phyloP scores from a whole-genome alignment of 805 yeast genomes.

The Lachancea quebecensis region DNA sequence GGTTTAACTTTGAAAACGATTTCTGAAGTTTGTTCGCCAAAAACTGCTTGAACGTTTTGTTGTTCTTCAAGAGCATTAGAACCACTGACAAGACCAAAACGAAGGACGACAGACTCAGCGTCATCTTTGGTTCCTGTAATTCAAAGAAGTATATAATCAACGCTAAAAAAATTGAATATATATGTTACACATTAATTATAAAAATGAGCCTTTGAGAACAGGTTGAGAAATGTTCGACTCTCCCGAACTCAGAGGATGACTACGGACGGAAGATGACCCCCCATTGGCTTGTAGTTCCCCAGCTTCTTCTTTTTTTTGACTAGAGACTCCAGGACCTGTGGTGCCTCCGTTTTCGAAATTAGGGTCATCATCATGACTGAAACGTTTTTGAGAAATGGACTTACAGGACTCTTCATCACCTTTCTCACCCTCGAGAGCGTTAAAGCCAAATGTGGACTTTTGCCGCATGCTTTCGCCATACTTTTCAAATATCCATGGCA shows the following conservation, averaged over 20 bases:
- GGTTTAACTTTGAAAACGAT: constrained; percentile 10
- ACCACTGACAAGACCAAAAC: constrained; percentile 13
- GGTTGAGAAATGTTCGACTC: not conserved
- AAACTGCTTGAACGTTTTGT: constrained; percentile 18
- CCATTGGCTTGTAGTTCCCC: too few species aligned
- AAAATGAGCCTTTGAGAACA: not conserved
- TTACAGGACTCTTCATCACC: constrained; percentile 24
- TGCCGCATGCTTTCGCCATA: constrained; percentile 54
- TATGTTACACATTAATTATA: not conserved
- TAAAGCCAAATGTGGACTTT: constrained; percentile 53
- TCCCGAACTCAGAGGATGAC: not conserved
- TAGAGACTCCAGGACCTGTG: not conserved
- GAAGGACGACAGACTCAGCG: constrained; percentile 8
- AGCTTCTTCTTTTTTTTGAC: too few species aligned
- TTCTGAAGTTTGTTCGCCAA: constrained; percentile 14
- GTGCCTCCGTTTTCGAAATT: not conserved
- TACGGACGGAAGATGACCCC: not conserved
- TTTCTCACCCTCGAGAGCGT: constrained; percentile 40
- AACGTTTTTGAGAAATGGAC: not conserved
- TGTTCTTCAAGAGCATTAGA: constrained; percentile 19
- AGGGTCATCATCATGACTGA: not conserved
- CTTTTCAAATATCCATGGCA: constrained; percentile 60
- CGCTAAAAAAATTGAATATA: not conserved
- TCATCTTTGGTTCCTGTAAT: not conserved
- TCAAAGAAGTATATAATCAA: not conserved